Percentiles rank a stretch among this genome's conserved stretches.
Conservation (phyloP, 345 rosid species). For the thale cress (Arabidopsis thaliana) region DNA sequence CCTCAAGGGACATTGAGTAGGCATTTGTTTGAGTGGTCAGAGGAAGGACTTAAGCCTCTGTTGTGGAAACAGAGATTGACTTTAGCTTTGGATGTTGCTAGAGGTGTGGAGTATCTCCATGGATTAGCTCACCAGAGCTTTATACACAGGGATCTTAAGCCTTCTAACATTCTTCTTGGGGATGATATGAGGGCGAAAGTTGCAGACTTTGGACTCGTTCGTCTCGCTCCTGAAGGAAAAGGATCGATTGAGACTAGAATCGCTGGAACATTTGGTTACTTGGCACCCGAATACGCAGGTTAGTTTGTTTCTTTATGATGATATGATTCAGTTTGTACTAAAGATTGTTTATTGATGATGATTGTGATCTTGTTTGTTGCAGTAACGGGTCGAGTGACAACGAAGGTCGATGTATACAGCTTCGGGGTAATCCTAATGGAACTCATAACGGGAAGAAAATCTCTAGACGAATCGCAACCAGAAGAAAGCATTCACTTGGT, state of each 20-base stretch:
- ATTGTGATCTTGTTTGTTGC: constrained; percentile 38
- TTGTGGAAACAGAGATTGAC: constrained; percentile 82
- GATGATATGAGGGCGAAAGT: constrained; percentile 95
- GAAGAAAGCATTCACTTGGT: constrained; percentile 94
- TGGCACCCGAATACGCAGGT: constrained; percentile 97
- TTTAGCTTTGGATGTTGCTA: constrained; percentile 87
- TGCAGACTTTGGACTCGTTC: constrained; percentile 89
- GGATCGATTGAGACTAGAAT: constrained; percentile 82
- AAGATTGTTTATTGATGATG: constrained; percentile 16
- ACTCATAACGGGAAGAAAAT: constrained; percentile 86
- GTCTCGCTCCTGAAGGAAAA: constrained; percentile 91
- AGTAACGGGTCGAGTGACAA: constrained; percentile 95
- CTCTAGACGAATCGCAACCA: constrained; percentile 83
- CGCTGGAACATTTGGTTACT: constrained; percentile 95
- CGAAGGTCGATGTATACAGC: constrained; percentile 89
- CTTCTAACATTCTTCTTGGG: constrained; percentile 88
- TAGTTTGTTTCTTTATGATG: constrained; percentile 11
- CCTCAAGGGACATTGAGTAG: constrained; percentile 83
- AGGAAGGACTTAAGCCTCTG: constrained; percentile 65
- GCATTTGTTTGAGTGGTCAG: constrained; percentile 70
- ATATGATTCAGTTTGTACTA: not conserved
- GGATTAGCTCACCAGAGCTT: constrained; percentile 90
- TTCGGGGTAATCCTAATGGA: constrained; percentile 96
- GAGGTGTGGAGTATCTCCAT: constrained; percentile 95
- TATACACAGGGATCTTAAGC: constrained; percentile 89